Evolutionary conservation across 1,284 basidiomycete genomes (phyloP).

Genomic region (Sphagnurus paluster): DNA sequence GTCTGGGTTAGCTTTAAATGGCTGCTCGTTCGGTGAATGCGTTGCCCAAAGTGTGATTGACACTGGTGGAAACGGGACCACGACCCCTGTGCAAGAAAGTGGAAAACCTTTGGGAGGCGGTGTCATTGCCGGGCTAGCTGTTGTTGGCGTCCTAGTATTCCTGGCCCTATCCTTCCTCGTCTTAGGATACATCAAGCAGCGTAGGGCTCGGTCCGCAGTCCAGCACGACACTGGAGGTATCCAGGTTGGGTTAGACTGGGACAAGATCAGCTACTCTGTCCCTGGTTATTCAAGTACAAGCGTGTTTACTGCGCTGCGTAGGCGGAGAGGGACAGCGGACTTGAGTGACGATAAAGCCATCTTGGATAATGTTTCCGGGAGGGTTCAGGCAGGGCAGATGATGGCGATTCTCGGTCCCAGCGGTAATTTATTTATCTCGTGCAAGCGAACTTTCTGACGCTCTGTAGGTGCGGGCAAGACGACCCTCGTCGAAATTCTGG

Average conservation of each 20-base stretch:
- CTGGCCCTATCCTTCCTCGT: conserved; percentile 57
- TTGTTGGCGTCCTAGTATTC: conserved; percentile 70
- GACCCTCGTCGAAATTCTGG: conserved; percentile 83
- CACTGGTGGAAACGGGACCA: conserved; percentile 43
- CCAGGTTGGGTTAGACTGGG: conserved; percentile 69
- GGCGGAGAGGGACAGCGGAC: conserved; percentile 15
- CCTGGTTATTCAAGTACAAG: conserved; percentile 25
- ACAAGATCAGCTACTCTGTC: conserved; percentile 67
- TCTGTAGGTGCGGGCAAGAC: conserved; percentile 75
- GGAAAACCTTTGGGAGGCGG: conserved; percentile 68
- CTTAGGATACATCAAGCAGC: conserved; percentile 63
- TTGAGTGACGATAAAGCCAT: conserved; percentile 61
- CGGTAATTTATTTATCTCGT: conserved; percentile 40
- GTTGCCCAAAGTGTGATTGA: conserved; percentile 79
- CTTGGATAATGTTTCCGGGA: conserved; percentile 70
- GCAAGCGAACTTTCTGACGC: not conserved
- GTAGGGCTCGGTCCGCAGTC: conserved; percentile 53
- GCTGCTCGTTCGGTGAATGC: conserved; percentile 85
- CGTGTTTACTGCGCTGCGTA: conserved; percentile 19
- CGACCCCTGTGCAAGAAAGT: conserved; percentile 28
- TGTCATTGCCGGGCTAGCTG: conserved; percentile 85
- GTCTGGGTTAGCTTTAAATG: conserved; percentile 65
- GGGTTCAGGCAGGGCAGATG: conserved; percentile 75
- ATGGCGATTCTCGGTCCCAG: conserved; percentile 88
- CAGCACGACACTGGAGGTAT: conserved; percentile 35